phyloP scores from a whole-genome alignment of 345 rosid genomes.

The Brassica rapa region DNA sequence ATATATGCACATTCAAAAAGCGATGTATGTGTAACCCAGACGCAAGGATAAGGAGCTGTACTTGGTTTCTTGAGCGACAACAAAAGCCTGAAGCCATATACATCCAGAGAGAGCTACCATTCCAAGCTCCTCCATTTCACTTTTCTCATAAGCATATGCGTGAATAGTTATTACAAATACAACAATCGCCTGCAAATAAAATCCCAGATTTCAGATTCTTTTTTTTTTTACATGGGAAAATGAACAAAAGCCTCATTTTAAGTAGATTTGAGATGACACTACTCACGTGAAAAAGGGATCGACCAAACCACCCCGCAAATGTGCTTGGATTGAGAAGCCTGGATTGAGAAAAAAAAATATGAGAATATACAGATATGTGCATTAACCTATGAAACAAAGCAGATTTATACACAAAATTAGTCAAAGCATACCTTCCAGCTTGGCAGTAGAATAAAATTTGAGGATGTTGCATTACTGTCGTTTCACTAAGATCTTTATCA shows the following conservation, averaged over 20 bases:
- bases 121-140: conserved; percentile 94
- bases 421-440: conserved; percentile 79
- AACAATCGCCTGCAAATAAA: conserved; percentile 79
- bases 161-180: conserved; percentile 85
- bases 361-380: neutral
- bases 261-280: neutral
- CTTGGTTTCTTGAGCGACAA: conserved; percentile 92
- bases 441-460: conserved; percentile 97
- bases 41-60: conserved; percentile 27
- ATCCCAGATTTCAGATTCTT: neutral
- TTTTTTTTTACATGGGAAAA: no score
- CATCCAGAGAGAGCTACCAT: conserved; percentile 98
- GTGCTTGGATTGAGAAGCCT: conserved; percentile 99
- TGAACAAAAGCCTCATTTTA: no score
- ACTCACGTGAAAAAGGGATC: conserved; percentile 92
- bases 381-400: neutral
- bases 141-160: conserved; percentile 82
- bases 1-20: neutral
- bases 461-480: conserved; percentile 95
- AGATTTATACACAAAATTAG: no score
- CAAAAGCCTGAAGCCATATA: conserved; percentile 98
- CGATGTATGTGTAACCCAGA: no score
- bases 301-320: conserved; percentile 99
- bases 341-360: conserved; percentile 17
- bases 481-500: conserved; percentile 96